Conservation (phyloP, 2,329 filamentous ascomycete genomes). For the Cercospora nicotianae region DNA sequence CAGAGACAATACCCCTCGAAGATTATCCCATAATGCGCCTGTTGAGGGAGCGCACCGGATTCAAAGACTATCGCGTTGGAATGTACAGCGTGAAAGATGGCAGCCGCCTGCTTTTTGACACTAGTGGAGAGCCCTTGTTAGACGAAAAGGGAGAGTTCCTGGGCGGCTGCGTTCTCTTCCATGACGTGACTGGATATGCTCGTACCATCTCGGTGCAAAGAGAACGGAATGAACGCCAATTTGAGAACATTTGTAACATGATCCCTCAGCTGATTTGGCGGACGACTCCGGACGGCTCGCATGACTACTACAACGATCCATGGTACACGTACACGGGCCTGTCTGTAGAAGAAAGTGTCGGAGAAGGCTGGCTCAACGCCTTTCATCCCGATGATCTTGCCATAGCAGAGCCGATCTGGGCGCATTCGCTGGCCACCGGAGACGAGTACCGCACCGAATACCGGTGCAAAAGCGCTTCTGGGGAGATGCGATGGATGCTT, state of each 20-base stretch:
- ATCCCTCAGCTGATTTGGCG: constrained; percentile 64
- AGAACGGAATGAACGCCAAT: constrained; percentile 69
- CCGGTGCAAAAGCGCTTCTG: constrained; percentile 64
- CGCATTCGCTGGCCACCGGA: constrained; percentile 64
- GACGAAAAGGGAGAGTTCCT: constrained; percentile 70
- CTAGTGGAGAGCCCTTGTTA: constrained; percentile 65
- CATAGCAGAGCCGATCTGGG: constrained; percentile 59
- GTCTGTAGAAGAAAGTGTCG: constrained; percentile 61
- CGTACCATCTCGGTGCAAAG: constrained; percentile 69
- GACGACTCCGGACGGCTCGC: constrained; percentile 62
- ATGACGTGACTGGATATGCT: constrained; percentile 70
- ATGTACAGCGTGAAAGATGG: constrained; percentile 58
- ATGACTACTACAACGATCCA: constrained; percentile 71
- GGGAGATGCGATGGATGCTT: constrained; percentile 77
- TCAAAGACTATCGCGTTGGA: constrained; percentile 62
- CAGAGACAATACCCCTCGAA: constrained; percentile 54
- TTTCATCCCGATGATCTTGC: constrained; percentile 71
- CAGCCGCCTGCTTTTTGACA: constrained; percentile 61
- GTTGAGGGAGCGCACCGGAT: constrained; percentile 60
- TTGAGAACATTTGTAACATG: constrained; percentile 72
- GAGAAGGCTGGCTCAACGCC: constrained; percentile 60
- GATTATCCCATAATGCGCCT: constrained; percentile 69
- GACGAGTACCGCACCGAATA: constrained; percentile 71
- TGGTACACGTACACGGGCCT: constrained; percentile 80
- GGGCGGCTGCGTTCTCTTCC: constrained; percentile 69